Evolutionary conservation across 2,329 filamentous ascomycete species (phyloP).

Genomic region (Mollisia scopiformis): DNA sequence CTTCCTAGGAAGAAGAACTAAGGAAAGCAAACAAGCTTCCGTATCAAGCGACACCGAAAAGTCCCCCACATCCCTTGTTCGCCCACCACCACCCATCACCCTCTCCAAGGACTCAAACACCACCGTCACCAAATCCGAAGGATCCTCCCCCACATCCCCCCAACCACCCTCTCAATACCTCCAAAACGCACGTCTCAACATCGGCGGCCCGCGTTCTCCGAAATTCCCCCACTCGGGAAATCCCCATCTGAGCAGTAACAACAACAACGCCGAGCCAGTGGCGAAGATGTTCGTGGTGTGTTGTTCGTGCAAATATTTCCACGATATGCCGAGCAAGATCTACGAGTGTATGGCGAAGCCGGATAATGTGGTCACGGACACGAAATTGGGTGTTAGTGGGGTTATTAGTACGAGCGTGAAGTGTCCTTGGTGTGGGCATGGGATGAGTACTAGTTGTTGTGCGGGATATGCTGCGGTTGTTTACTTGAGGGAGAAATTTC

Average conservation of each 20-base stretch:
- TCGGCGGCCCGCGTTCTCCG: conserved; percentile 8
- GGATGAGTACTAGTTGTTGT: conserved; percentile 71
- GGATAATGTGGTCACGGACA: conserved; percentile 55
- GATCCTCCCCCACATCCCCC: conserved; percentile 18
- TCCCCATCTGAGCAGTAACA: conserved; percentile 1
- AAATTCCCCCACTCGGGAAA: not conserved
- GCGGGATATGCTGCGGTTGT: conserved; percentile 70
- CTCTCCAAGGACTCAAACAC: no score
- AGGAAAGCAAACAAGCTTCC: conserved; percentile 31
- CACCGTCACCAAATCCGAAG: conserved; percentile 20
- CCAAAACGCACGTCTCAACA: conserved; percentile 27
- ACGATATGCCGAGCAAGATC: conserved; percentile 66
- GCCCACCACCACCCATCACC: conserved; percentile 15
- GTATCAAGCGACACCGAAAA: conserved; percentile 21
- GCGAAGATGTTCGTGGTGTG: conserved; percentile 69
- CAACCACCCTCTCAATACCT: conserved; percentile 22
- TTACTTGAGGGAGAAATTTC: conserved; percentile 65
- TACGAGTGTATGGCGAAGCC: conserved; percentile 68
- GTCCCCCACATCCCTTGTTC: conserved; percentile 7
- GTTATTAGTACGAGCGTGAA: conserved; percentile 63
- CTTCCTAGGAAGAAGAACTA: conserved; percentile 20
- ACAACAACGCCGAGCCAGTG: conserved; percentile 35
- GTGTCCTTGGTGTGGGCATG: conserved; percentile 74
- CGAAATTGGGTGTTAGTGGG: conserved; percentile 55
- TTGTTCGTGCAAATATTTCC: conserved; percentile 65